Base-by-base conservation (phyloP, 2,329 filamentous ascomycete species). In the Metarhizium rileyi region DNA sequence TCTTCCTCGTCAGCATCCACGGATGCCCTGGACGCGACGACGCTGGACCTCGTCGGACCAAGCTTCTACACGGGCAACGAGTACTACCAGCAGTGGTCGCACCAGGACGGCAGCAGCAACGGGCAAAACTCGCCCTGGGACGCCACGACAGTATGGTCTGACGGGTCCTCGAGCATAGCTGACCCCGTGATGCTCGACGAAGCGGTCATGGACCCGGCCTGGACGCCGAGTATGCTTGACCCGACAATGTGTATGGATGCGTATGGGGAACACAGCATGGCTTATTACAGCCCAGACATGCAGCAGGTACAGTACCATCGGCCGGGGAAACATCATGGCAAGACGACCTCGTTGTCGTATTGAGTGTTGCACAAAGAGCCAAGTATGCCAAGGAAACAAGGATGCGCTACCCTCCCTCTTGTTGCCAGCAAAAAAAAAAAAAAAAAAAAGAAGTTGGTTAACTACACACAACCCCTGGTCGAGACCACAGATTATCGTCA, bases 121-220 rank as follows among this genome's bases (percentile, higher is more conserved):
- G 44, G 44, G 10, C 49, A 47, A 12, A 18, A 14, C 12, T 47
- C 40, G 25, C 50, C 44, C 25, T 52, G 50, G 47, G 47, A 49
- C 30, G 47, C 44, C 30, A 49, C 50, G 33, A 52, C 50, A 16
- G 47, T 45, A 16, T 52, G 47, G 50, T 52, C 50, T 4, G 50
- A 52, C 23, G 44, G 43, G 14, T 50, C 47, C 30, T 50, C 47
- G 20, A 50, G n/a, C 20, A 20, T 52, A 5, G 40, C 44, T 12
- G 50, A 52, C n/a, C 27, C 47, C 23, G 18, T 50, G 28, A 46
- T 50, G 47, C 30, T 45, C 26, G 44, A 52, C 26, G 50, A 50
- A 2, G 25, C 36, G 28, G 20, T 41, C 18, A 26, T 48, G 46
- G 46, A 49, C 8, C 38, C 44, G 12, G 20, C n/a, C 28, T 52